Conservation (phyloP, 2,329 filamentous ascomycete species). For the Epicoccum nigrum region DNA sequence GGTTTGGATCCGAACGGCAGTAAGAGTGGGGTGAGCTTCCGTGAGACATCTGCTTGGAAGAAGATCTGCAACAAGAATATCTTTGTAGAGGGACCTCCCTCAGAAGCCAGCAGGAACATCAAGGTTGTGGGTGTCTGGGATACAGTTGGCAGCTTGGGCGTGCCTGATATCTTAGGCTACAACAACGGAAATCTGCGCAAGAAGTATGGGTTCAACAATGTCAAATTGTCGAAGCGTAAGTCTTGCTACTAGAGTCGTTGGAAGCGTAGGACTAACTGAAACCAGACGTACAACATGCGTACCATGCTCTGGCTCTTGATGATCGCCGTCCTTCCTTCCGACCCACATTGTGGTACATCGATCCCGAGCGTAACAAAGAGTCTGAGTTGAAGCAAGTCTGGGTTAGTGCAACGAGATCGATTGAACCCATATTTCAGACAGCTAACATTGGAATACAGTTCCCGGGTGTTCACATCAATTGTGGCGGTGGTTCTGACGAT, state of each 20-base stretch:
- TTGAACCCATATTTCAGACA: background rate
- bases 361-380: constrained; percentile 40
- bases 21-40: constrained; percentile 18
- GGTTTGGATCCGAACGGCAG: background rate
- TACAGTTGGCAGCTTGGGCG: constrained; percentile 54
- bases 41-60: constrained; percentile 37
- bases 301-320: constrained; percentile 61
- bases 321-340: constrained; percentile 60
- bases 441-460: constrained; percentile 32
- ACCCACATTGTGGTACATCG: constrained; percentile 59
- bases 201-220: constrained; percentile 44
- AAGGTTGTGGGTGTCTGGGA: constrained; percentile 57
- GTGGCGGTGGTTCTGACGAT: constrained; percentile 55
- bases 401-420: constrained; percentile 28
- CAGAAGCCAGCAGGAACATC: constrained; percentile 38
- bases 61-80: constrained; percentile 32
- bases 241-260: background rate
- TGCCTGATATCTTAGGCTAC: constrained; percentile 50
- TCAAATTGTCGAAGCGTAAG: constrained; percentile 43
- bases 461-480: constrained; percentile 59
- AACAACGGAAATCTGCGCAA: constrained; percentile 25
- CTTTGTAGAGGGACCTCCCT: background rate
- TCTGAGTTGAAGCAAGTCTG: constrained; percentile 58
- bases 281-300: constrained; percentile 57
- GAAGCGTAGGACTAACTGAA: constrained; percentile 30